Conservation (phyloP, 768 basidiomycete genomes). For the Sarcodon sp. region DNA sequence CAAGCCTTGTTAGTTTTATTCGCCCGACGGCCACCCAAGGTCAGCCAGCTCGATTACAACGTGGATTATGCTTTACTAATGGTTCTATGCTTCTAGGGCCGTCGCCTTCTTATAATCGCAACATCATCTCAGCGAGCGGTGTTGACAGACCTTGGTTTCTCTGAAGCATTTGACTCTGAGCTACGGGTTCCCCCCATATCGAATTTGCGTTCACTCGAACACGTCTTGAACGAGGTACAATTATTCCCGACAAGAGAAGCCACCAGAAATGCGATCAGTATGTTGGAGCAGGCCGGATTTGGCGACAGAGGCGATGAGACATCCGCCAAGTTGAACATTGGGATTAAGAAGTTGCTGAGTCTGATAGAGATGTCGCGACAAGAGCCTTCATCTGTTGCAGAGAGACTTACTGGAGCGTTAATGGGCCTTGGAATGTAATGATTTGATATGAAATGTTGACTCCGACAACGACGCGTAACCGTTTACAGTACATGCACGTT, state of each 20-base stretch:
- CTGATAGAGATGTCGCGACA: slow-evolving; percentile 95
- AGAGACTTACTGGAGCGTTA: slow-evolving; percentile 51
- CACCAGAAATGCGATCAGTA: slow-evolving; percentile 40
- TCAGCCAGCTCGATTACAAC: slow-evolving; percentile 16
- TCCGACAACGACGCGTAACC: not conserved
- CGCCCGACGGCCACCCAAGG: slow-evolving; percentile 86
- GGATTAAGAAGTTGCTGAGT: slow-evolving; percentile 88
- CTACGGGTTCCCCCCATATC: slow-evolving; percentile 77
- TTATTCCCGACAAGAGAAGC: slow-evolving; percentile 55
- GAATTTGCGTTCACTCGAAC: slow-evolving; percentile 55
- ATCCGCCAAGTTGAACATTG: slow-evolving; percentile 52
- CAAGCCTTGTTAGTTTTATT: slow-evolving; percentile 86
- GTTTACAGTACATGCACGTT: no score
- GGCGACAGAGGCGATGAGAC: slow-evolving; percentile 32
- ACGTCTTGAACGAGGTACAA: slow-evolving; percentile 66
- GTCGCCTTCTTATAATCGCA: slow-evolving; percentile 82
- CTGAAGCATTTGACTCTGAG: slow-evolving; percentile 84
- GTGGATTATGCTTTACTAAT: not conserved
- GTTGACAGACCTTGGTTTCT: slow-evolving; percentile 77
- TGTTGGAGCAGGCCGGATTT: slow-evolving; percentile 69
- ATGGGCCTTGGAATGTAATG: slow-evolving; percentile 35
- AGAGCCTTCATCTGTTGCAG: slow-evolving; percentile 75
- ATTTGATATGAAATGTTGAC: not conserved
- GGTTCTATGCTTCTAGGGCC: slow-evolving; percentile 41
- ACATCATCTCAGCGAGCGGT: slow-evolving; percentile 85